Conservation (phyloP, 768 basidiomycete genomes). For the Trametes elegans region DNA sequence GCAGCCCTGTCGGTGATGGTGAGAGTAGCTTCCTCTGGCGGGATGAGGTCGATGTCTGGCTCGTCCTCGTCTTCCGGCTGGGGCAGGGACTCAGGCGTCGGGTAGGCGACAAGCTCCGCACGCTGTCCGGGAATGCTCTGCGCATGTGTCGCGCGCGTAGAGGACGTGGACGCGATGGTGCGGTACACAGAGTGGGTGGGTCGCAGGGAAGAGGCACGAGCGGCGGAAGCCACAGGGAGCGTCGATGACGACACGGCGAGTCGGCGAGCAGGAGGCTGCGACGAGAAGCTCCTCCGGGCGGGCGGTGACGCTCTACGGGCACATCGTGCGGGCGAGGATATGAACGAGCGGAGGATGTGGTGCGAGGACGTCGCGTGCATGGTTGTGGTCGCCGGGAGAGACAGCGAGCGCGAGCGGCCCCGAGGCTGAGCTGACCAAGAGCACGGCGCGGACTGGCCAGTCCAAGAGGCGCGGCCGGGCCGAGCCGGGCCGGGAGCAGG, state of each 20-base stretch:
- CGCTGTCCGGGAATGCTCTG: slow-evolving; percentile 43
- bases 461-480: not conserved
- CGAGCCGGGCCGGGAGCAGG: no score
- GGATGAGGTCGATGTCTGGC: slow-evolving; percentile 58
- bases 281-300: not conserved
- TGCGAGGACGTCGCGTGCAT: slow-evolving; percentile 5
- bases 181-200: not conserved
- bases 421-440: slow-evolving; percentile 2
- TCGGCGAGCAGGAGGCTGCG: not conserved
- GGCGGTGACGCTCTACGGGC: not conserved
- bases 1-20: slow-evolving; percentile 73
- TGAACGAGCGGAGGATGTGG: slow-evolving; percentile 2
- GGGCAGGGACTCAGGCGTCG: slow-evolving; percentile 34
- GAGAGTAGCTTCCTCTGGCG: slow-evolving; percentile 51
- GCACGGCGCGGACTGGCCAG: slow-evolving; percentile 3
- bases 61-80: slow-evolving; percentile 57
- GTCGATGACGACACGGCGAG: not conserved
- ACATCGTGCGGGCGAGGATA: slow-evolving; percentile 1
- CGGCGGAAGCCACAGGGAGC: no score
- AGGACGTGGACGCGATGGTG: slow-evolving; percentile 9
- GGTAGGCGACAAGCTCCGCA: slow-evolving; percentile 41
- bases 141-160: slow-evolving; percentile 35
- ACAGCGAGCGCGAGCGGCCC: slow-evolving; percentile 1
- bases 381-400: slow-evolving; percentile 1
- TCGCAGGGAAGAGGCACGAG: not conserved